Percentiles rank a stretch among this genome's conserved stretches.
phyloP scores from a whole-genome alignment of 768 basidiomycete genomes.

The Suillus weaverae region DNA sequence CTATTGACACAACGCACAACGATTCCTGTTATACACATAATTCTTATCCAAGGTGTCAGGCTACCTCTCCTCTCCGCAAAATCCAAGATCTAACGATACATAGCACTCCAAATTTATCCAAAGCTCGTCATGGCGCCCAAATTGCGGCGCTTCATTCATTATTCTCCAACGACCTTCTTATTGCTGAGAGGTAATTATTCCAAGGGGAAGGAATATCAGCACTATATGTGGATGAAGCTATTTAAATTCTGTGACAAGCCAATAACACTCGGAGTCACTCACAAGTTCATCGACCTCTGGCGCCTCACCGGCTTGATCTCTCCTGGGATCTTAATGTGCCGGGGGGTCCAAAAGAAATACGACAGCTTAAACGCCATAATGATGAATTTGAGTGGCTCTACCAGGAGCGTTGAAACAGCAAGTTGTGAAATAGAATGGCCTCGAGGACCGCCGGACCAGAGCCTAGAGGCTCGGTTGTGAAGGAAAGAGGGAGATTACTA shows the following conservation, averaged over 20 bases:
- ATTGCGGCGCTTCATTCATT: neutral
- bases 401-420: neutral
- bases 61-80: neutral
- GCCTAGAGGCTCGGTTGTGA: neutral
- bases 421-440: neutral
- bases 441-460: neutral
- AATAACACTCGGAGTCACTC: conserved; percentile 5
- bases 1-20: neutral
- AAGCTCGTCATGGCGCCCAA: conserved; percentile 10
- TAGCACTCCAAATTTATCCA: conserved; percentile 14
- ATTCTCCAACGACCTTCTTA: conserved; percentile 32
- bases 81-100: neutral
- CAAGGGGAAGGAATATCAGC: conserved; percentile 32
- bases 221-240: conserved; percentile 8
- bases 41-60: neutral
- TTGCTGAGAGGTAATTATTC: conserved; percentile 29
- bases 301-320: conserved; percentile 29
- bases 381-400: neutral
- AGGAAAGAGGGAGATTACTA: conserved; percentile 1
- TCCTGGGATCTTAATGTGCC: conserved; percentile 51
- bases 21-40: neutral
- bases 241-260: neutral
- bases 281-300: conserved; percentile 29
- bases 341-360: conserved; percentile 54
- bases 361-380: conserved; percentile 44